phyloP scores from a whole-genome alignment of 257 asterid genomes.

The Voacanga thouarsii region DNA sequence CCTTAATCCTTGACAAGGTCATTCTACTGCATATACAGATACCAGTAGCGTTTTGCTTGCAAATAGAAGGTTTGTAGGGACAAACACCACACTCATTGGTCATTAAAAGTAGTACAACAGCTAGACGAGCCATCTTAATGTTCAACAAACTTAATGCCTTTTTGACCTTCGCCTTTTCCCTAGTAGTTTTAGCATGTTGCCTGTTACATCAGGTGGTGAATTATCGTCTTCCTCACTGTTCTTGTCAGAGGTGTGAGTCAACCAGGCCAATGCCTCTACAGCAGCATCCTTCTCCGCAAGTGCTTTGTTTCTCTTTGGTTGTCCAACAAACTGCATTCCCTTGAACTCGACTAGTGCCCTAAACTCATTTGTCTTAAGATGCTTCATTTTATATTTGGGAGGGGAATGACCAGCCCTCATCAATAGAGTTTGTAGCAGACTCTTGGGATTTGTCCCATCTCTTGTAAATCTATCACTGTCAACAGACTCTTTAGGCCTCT shows the following conservation, averaged over 20 bases:
- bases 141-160: slow-evolving; percentile 23
- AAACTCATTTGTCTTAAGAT: slow-evolving; percentile 90
- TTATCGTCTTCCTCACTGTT: slow-evolving; percentile 47
- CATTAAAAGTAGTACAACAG: background rate
- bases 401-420: slow-evolving; percentile 99
- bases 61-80: background rate
- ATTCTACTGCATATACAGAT: background rate
- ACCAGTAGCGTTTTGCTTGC: too few relatives aligned
- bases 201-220: slow-evolving; percentile 74
- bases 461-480: slow-evolving; percentile 68
- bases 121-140: background rate
- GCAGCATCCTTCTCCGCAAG: slow-evolving; percentile 98
- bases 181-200: slow-evolving; percentile 87
- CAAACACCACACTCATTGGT: background rate
- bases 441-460: slow-evolving; percentile 92
- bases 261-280: slow-evolving; percentile 89
- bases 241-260: slow-evolving; percentile 76
- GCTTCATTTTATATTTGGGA: slow-evolving; percentile 94
- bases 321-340: slow-evolving; percentile 98
- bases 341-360: slow-evolving; percentile 89
- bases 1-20: background rate
- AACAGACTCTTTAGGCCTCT: slow-evolving; percentile 42
- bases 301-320: slow-evolving; percentile 75
- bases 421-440: slow-evolving; percentile 86
- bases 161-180: slow-evolving; percentile 68